Evolutionary conservation across 2,329 filamentous ascomycete genomes (phyloP), one percentile per base, ranked within the genome.

Genomic region (Phaeophleospora eucalypticola): DNA sequence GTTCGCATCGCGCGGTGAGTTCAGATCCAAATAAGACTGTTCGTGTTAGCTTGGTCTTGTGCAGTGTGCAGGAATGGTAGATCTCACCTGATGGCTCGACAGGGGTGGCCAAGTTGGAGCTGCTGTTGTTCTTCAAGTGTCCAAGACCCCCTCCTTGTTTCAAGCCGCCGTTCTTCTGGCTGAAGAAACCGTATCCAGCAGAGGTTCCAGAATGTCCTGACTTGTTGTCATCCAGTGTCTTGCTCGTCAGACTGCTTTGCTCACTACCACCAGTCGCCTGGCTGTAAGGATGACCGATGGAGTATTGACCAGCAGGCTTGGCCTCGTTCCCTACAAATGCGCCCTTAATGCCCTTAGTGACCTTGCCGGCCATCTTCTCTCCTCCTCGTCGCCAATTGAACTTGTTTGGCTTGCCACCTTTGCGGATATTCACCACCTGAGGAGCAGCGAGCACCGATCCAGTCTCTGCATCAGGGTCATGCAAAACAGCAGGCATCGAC

Each of bases 331-430:
- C 70, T 56, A 84, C 85, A 49, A 96, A 94, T 4, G 90, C 90
- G 45, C 89, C 87, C 68, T 95, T 95, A 67, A 97, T 83, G 43
- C 90, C 89, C 73, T 96, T 96, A 51, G 87, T 86, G 42, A 97
- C 87, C 63, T 90, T 91, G 68, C 96, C 95, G 20, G 90, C 90
- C 59, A 97, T 84, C 46, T 87, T 90, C 70, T 95, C 91, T 33
- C 88, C 88, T 33, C 89, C 89, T 74, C 94, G 95, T 78, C 96
- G 95, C 90, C 93, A 97, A 71, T 95, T 95, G 71, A 96, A 96
- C 68, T 96, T 97, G 73, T 89, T 95, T 44, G 86, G 83, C 65
- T 95, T 89, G 14, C 40, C 53, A 19, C 87, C 89, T 71, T 96
- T 97, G 60, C 89, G 83, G 53, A 97, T 94, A 60, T 93, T 94